These are phyloP conservation scores for Neurospora sp. DNA, from an alignment of 495 filamentous ascomycete species.

Conservation along the genomic window DNA sequence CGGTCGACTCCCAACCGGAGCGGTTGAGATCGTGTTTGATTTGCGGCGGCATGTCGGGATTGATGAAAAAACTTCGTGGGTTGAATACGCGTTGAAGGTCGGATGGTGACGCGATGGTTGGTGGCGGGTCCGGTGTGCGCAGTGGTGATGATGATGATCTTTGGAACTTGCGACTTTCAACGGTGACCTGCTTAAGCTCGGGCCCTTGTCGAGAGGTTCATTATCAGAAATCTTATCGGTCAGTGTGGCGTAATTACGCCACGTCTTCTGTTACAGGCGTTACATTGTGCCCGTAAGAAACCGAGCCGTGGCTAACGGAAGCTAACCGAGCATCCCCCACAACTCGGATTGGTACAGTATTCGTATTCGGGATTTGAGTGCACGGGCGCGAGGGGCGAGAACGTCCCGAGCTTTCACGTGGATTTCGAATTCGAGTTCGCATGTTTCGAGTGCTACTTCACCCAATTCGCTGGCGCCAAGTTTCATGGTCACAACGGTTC, in stretches of 20 bases:
- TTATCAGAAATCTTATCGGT: slow-evolving; percentile 5
- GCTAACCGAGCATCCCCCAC: not conserved
- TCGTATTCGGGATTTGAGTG: slow-evolving; percentile 4
- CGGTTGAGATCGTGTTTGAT: slow-evolving; percentile 96
- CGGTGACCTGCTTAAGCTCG: not conserved
- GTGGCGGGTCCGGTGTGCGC: not conserved
- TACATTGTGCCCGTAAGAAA: not conserved
- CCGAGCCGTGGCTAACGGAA: not conserved
- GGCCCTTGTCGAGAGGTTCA: not conserved
- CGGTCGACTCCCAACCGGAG: slow-evolving; percentile 90
- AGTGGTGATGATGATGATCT: slow-evolving; percentile 1
- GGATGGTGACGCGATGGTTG: not conserved
- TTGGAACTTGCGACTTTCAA: not conserved
- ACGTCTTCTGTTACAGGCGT: not conserved
- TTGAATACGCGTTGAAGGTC: not conserved
- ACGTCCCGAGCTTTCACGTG: not conserved
- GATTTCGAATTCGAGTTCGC: slow-evolving; percentile 5
- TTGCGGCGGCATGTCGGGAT: slow-evolving; percentile 41
- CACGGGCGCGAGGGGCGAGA: not conserved
- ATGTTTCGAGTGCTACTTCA: not conserved
- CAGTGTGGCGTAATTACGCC: not conserved
- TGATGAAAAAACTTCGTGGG: not conserved
- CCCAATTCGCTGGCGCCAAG: not conserved
- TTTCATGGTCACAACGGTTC: not conserved
- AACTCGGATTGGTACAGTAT: not conserved